A percentile compares a stretch with the other conserved stretches of the same genome.
Conservation (phyloP, 371 early-diverging fungal species). For the Zychaea mexicana region DNA sequence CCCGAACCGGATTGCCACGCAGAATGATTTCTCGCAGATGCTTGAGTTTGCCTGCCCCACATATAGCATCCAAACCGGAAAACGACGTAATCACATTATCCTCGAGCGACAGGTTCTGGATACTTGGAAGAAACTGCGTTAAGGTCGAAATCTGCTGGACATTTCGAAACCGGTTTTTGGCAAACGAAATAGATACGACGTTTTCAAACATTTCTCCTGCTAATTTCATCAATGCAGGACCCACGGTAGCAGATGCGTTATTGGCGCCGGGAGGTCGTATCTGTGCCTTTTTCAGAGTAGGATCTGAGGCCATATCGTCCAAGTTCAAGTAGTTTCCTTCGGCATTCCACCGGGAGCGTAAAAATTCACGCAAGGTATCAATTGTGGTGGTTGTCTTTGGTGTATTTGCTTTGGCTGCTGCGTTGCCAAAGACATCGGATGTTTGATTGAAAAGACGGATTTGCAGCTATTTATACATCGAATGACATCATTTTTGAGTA, state of each 20-base stretch:
- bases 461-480: conserved; percentile 16
- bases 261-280: conserved; percentile 48
- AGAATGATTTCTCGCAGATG: conserved; percentile 54
- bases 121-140: conserved; percentile 49
- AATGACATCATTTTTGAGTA: not conserved
- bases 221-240: conserved; percentile 67
- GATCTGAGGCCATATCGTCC: conserved; percentile 53
- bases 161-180: conserved; percentile 47
- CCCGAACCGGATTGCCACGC: conserved; percentile 54
- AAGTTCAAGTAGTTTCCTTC: conserved; percentile 50
- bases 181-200: conserved; percentile 51
- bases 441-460: conserved; percentile 26
- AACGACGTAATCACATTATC: conserved; percentile 52
- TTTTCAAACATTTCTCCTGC: conserved; percentile 61
- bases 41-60: conserved; percentile 51
- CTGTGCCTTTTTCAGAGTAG: conserved; percentile 44
- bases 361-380: conserved; percentile 43
- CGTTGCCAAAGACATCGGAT: not conserved
- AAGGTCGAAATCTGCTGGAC: conserved; percentile 58
- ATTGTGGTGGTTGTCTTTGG: conserved; percentile 33
- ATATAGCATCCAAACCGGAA: conserved; percentile 51
- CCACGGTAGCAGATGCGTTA: conserved; percentile 48
- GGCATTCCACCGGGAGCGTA: conserved; percentile 51
- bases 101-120: conserved; percentile 59
- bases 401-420: not conserved